phyloP scores from a whole-genome alignment of 2,329 filamentous ascomycete species.

The Pseudogymnoascus sp. region DNA sequence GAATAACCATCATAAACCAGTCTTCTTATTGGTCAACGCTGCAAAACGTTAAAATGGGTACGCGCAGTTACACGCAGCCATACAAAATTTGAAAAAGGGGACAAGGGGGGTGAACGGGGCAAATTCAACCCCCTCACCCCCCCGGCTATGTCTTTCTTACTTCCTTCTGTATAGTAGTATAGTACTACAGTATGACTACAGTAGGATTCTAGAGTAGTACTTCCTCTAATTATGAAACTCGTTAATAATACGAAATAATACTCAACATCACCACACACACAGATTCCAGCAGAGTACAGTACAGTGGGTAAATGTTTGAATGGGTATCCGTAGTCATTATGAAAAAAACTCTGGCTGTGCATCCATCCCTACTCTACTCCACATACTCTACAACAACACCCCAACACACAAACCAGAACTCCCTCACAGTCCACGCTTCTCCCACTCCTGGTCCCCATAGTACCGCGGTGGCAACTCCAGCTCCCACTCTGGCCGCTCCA shows the following conservation, averaged over 20 bases:
- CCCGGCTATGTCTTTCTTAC: not conserved
- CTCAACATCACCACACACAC: not conserved
- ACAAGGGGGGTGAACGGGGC: not conserved
- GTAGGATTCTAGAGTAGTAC: not conserved
- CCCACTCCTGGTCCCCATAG: constrained; percentile 50
- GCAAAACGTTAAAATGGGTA: not conserved
- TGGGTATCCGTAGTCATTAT: constrained; percentile 3
- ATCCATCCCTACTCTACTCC: not conserved
- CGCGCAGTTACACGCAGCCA: constrained; percentile 3
- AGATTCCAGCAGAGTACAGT: not conserved
- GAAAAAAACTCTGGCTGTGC: not conserved
- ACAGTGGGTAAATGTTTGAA: not conserved
- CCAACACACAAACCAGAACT: not conserved
- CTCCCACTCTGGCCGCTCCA: constrained; percentile 82
- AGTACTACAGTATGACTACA: not conserved
- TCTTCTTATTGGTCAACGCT: not conserved
- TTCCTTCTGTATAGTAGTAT: not conserved
- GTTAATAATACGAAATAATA: not conserved
- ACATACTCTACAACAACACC: not conserved
- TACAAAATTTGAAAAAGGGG: not conserved
- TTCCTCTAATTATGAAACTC: not conserved
- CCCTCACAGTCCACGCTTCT: constrained; percentile 22
- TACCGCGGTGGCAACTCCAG: constrained; percentile 68
- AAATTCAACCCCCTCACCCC: not conserved
- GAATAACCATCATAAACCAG: not conserved